Evolutionary conservation across 306 rosid genomes (phyloP).

Genomic region (Betula pendula): DNA sequence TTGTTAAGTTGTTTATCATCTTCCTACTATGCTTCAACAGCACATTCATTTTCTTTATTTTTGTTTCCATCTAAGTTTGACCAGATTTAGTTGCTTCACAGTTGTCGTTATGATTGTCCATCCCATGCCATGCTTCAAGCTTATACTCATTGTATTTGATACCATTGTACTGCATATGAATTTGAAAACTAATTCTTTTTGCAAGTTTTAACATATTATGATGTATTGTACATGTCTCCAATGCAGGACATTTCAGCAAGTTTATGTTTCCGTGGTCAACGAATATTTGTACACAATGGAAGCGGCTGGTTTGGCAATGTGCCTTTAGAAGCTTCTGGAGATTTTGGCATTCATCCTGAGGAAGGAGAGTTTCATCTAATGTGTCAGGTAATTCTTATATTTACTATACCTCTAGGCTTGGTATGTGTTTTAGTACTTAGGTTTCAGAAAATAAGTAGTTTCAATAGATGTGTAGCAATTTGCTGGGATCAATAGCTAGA

Average conservation of each 20-base stretch:
- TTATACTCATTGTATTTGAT: constrained; percentile 6
- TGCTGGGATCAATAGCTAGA: not conserved
- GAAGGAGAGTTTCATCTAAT: constrained; percentile 93
- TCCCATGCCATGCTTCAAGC: not conserved
- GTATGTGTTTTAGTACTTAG: not conserved
- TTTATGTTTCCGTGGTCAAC: constrained; percentile 92
- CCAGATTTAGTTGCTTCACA: not conserved
- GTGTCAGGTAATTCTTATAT: constrained; percentile 68
- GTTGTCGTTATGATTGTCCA: constrained; percentile 1
- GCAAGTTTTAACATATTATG: not conserved
- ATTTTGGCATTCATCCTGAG: constrained; percentile 93
- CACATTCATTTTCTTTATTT: not conserved
- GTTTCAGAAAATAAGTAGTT: not conserved
- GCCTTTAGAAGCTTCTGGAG: constrained; percentile 95
- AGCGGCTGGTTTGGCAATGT: constrained; percentile 89
- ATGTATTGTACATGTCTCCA: constrained; percentile 20
- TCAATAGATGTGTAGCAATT: not conserved
- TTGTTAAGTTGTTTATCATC: constrained; percentile 2
- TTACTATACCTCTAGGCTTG: constrained; percentile 5
- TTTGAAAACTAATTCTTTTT: constrained; percentile 13
- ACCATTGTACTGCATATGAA: constrained; percentile 1
- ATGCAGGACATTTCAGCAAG: constrained; percentile 74
- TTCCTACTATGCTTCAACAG: not conserved
- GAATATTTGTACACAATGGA: constrained; percentile 83
- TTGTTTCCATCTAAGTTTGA: not conserved